Evolutionary conservation across 129 eudicot genomes (phyloP), one percentile per base, ranked within the genome.

Genomic region (Deinandra increscens): DNA sequence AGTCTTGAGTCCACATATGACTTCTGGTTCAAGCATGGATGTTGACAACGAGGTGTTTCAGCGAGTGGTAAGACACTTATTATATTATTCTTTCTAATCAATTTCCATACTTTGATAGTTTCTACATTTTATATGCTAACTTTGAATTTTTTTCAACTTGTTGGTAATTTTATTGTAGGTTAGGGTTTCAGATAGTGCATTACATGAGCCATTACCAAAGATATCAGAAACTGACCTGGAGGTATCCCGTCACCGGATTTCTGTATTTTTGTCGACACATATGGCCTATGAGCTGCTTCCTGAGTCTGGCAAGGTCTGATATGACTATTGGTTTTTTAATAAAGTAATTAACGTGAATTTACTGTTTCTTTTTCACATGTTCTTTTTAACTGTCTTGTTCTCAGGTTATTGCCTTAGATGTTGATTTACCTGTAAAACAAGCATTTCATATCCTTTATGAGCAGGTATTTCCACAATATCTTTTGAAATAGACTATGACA

Each of bases 401-500:
- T 17, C 84, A 91, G 97, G 90, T 91, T 50, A 78, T 91, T 69
- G 97, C 97, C 4, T 77, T 91, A 39, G 97, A 91, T 84, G 92
- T 91, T 23, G 89, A 91, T 58, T 73, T 91, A 80, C 97, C 97
- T 58, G 97, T 91, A 70, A 91, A 91, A 80, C 97, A 91, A 78
- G 96, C 97, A 17, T 88, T 91, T 78, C 97, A 91, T 79, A 91
- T 91, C 64, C 85, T 91, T 71, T 87, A 85, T 69, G 97, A 91
- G 75, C 97, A 91, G 97, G 97, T 91, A 83, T 50, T 58, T 15
- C 14, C 60, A 37, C 19, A 61, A 65, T 76, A 14, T 68, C 37
- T 49, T 62, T 58, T 26, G 0, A 36, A 45, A 37, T 72, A 60
- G 23, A 45, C 23, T 60, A 11, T 72, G 37, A 14, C 15, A 20